Evolutionary conservation across 306 rosid species (phyloP).

Genomic region (Inga oerstediana): DNA sequence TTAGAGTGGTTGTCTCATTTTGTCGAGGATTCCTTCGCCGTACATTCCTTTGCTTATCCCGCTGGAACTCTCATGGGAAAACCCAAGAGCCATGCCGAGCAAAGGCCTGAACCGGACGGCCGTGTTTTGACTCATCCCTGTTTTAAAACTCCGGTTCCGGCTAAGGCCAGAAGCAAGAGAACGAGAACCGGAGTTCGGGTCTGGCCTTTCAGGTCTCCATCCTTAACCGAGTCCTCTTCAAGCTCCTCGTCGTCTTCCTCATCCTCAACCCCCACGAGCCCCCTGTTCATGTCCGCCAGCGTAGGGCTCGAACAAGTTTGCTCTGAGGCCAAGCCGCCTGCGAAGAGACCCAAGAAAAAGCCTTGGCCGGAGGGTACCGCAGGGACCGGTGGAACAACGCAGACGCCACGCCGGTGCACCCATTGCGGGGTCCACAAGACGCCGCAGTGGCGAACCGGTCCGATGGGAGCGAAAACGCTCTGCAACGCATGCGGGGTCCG

Average conservation of each 20-base stretch:
- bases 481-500: constrained; percentile 96
- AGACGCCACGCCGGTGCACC: constrained; percentile 74
- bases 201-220: constrained; percentile 71
- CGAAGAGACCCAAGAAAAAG: constrained; percentile 50
- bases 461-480: constrained; percentile 79
- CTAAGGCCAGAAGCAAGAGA: constrained; percentile 83
- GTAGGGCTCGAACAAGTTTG: constrained; percentile 33
- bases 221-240: constrained; percentile 64
- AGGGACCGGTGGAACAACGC: constrained; percentile 18
- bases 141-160: constrained; percentile 73
- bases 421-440: constrained; percentile 98
- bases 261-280: constrained; percentile 53
- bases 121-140: constrained; percentile 34
- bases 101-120: constrained; percentile 14
- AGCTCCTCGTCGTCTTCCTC: constrained; percentile 67
- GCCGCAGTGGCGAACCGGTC: constrained; percentile 97
- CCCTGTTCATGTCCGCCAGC: constrained; percentile 47
- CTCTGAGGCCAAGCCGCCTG: constrained; percentile 19
- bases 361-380: not conserved
- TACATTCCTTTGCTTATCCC: constrained; percentile 51
- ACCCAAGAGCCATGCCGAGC: constrained; percentile 12
- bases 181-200: constrained; percentile 67
- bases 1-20: constrained; percentile 95
- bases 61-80: constrained; percentile 30
- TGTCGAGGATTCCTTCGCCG: constrained; percentile 84